These are phyloP conservation scores for Candida succiphila DNA, from an alignment of 805 yeast species.

Conservation along the genomic window DNA sequence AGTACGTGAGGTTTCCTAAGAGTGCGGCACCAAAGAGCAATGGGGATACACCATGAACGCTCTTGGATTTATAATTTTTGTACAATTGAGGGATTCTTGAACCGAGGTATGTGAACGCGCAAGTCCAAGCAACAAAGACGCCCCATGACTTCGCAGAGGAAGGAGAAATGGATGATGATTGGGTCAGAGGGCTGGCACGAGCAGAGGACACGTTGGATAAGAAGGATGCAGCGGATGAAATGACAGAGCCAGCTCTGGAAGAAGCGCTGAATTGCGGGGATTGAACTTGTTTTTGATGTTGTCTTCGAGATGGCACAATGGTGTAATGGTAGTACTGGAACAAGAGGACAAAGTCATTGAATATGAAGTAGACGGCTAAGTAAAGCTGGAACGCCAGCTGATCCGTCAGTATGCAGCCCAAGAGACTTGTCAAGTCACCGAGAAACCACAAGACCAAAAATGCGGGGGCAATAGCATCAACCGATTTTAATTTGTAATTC, in stretches of 20 bases:
- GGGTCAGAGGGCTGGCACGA: slow-evolving; percentile 11
- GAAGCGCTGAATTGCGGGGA: neutral
- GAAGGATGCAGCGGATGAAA: neutral
- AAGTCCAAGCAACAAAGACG: slow-evolving; percentile 58
- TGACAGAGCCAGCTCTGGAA: neutral
- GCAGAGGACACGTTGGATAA: neutral
- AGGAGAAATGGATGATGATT: neutral
- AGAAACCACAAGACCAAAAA: slow-evolving; percentile 22
- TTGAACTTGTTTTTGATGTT: neutral
- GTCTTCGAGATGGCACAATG: neutral
- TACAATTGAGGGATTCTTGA: slow-evolving; percentile 80
- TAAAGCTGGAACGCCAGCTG: slow-evolving; percentile 77
- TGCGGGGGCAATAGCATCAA: slow-evolving; percentile 20
- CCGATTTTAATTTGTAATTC: slow-evolving; percentile 20
- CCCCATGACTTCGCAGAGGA: slow-evolving; percentile 17
- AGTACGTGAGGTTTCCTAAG: slow-evolving; percentile 67
- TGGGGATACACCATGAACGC: slow-evolving; percentile 83
- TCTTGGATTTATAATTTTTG: slow-evolving; percentile 67
- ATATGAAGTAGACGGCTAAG: slow-evolving; percentile 63
- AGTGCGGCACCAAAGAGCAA: slow-evolving; percentile 71
- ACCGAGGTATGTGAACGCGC: slow-evolving; percentile 63
- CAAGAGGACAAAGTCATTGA: slow-evolving; percentile 58
- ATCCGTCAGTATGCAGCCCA: slow-evolving; percentile 67
- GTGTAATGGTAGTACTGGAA: slow-evolving; percentile 64
- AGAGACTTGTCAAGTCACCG: slow-evolving; percentile 26